These are phyloP conservation scores for Neofusicoccum umdonicola DNA, from an alignment of 2,329 filamentous ascomycete genomes.

Conservation along the genomic window DNA sequence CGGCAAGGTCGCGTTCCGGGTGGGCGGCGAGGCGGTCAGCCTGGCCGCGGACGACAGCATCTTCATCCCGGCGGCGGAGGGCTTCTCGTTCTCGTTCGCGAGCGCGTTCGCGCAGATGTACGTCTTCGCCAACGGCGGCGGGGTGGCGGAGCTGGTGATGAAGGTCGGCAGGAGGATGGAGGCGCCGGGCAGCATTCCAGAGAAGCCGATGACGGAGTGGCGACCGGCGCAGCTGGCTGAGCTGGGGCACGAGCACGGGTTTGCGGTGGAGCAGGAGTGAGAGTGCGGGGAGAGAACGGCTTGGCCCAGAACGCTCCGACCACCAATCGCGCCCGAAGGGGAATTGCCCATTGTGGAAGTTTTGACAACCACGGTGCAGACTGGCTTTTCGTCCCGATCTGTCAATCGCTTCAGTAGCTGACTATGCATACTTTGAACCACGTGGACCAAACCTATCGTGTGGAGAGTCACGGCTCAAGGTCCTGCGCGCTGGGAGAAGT, in stretches of 20 bases:
- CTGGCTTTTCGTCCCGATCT: too few species aligned
- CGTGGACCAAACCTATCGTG: too few species aligned
- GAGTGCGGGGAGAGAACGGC: too few species aligned
- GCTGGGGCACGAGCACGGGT: not conserved
- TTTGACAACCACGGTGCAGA: too few species aligned
- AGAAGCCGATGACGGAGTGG: not conserved
- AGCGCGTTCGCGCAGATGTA: constrained; percentile 5
- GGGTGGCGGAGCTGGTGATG: not conserved
- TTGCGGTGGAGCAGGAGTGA: not conserved
- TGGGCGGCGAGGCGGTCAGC: not conserved
- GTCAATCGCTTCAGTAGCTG: too few species aligned
- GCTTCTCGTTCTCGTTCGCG: not conserved
- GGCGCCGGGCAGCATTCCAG: not conserved
- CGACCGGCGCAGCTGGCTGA: not conserved
- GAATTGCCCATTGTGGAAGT: too few species aligned
- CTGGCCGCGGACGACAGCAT: not conserved
- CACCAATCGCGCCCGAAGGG: too few species aligned
- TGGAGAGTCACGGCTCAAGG: too few species aligned
- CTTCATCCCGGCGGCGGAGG: not conserved
- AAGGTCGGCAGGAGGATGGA: not conserved
- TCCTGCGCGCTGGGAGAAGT: too few species aligned
- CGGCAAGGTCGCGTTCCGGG: not conserved
- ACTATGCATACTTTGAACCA: too few species aligned
- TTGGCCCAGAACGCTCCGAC: too few species aligned
- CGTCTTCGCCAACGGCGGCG: not conserved